Conservation (phyloP, 768 basidiomycete species). For the Chalciporus sphaerocephalus region DNA sequence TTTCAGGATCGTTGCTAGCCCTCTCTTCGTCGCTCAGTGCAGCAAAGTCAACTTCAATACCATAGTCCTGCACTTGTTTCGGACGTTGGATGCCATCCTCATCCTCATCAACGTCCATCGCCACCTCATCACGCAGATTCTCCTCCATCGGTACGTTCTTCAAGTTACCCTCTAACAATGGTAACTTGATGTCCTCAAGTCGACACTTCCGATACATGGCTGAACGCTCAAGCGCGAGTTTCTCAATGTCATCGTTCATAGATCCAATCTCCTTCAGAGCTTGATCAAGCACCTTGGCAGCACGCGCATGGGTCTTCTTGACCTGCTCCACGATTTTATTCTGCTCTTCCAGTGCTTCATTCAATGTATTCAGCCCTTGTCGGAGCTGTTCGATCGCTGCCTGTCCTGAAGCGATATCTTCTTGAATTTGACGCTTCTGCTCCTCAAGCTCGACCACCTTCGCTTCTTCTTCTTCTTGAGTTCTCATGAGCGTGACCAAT, state of each 20-base stretch:
- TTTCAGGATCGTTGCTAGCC: slow-evolving; percentile 59
- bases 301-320: slow-evolving; percentile 65
- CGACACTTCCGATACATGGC: slow-evolving; percentile 87
- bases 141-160: slow-evolving; percentile 94
- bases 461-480: slow-evolving; percentile 47
- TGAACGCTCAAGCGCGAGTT: slow-evolving; percentile 78
- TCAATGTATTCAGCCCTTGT: slow-evolving; percentile 56
- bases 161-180: slow-evolving; percentile 69
- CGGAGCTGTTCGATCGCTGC: slow-evolving; percentile 51
- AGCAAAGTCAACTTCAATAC: slow-evolving; percentile 85
- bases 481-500: slow-evolving; percentile 47
- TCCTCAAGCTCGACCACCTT: slow-evolving; percentile 51
- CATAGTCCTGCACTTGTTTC: slow-evolving; percentile 72
- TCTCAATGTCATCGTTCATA: slow-evolving; percentile 90
- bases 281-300: slow-evolving; percentile 76
- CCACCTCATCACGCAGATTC: slow-evolving; percentile 81
- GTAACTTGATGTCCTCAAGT: slow-evolving; percentile 86
- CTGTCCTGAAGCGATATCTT: slow-evolving; percentile 58
- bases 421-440: slow-evolving; percentile 51
- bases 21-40: slow-evolving; percentile 70
- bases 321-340: slow-evolving; percentile 70
- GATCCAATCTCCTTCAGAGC: slow-evolving; percentile 85
- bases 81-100: slow-evolving; percentile 76
- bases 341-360: slow-evolving; percentile 67
- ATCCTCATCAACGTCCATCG: slow-evolving; percentile 90